Base-by-base conservation (phyloP, 495 filamentous ascomycete genomes). In the Aspergillus steynii region DNA sequence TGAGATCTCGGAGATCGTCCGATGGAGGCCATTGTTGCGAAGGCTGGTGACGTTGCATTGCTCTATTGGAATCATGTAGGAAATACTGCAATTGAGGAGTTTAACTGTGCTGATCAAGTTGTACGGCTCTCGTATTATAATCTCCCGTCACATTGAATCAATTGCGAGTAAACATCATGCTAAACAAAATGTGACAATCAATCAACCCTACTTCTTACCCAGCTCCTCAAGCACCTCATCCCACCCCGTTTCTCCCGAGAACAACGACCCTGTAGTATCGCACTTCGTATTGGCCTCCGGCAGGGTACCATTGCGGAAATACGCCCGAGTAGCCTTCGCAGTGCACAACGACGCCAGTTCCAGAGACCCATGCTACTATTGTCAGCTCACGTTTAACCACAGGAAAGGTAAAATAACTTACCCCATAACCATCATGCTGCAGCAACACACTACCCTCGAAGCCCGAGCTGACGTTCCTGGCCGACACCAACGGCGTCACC, bases 321-420 rank as follows among this genome's bases (percentile, higher is more conserved):
- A 85, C 4, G 62, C 68, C 27, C 75, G 77, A 9, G 81, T 79
- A 4, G 58, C 61, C 31, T 70, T 75, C 37, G 74, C 75, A 1
- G 77, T 71, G 62, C 83, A 86, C 20, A 76, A 56, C 0, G 83
- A 85, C 5, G 80, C 81, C 4, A 73, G 74, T 3, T 74, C 75
- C 15, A 82, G 49, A 12, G 74, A 77, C 7, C 76, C 71, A 58
- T 86, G 83, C 82, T 85, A 32, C 3, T n/a, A 53, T 34, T 10
- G 26, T 53, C 29, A 53, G 20, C 25, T 50, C 48, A 9, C 29
- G 5, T 8, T 20, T 20, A 3, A 53, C 6, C 20, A 20, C 28
- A 1, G 12, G 1, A 29, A 32, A 0, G 28, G 51, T 48, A 57
- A 29, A 2, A n/a, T 15, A 57, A 57, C 55, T 12, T 57, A 57